Evolutionary conservation across 2,329 filamentous ascomycete species (phyloP).

Genomic region (Diaporthe sp.): DNA sequence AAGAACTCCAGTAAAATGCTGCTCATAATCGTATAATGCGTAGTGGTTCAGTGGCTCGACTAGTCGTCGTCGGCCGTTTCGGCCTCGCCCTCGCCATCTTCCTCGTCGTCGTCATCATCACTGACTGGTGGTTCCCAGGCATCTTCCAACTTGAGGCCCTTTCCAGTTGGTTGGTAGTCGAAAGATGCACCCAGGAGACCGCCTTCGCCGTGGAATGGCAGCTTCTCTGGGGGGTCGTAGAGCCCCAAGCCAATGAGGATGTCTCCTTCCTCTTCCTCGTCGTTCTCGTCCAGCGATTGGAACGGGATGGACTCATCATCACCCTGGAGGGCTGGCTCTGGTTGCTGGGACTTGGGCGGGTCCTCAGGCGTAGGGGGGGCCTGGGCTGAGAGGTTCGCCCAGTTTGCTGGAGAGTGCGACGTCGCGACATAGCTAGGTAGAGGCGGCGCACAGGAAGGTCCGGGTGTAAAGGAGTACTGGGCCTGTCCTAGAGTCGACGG

Average conservation of each 20-base stretch:
- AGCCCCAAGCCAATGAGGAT: conserved; percentile 87
- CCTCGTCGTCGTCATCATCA: conserved; percentile 69
- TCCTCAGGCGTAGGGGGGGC: conserved; percentile 72
- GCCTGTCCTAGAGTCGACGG: conserved; percentile 12
- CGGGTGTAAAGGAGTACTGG: conserved; percentile 3
- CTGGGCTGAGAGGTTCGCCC: conserved; percentile 29
- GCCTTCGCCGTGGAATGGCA: conserved; percentile 48
- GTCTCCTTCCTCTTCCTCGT: conserved; percentile 71
- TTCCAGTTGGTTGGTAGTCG: conserved; percentile 67
- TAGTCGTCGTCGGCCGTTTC: conserved; percentile 44
- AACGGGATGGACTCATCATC: conserved; percentile 68
- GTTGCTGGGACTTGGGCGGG: conserved; percentile 66
- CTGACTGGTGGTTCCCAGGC: conserved; percentile 80
- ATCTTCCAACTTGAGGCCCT: conserved; percentile 85
- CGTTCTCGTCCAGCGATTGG: conserved; percentile 64
- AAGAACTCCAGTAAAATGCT: conserved; percentile 31
- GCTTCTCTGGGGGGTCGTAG: conserved; percentile 79
- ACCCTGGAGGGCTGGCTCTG: conserved; percentile 59
- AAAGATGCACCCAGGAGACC: conserved; percentile 65
- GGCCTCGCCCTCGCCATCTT: conserved; percentile 52
- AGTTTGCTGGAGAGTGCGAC: conserved; percentile 37
- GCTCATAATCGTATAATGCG: conserved; percentile 45
- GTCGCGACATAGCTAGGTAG: conserved; percentile 41
- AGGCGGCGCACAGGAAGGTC: conserved; percentile 15
- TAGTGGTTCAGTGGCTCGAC: not conserved